phyloP scores from a whole-genome alignment of 2,329 filamentous ascomycete species.

The Salinomyces thailandicus region DNA sequence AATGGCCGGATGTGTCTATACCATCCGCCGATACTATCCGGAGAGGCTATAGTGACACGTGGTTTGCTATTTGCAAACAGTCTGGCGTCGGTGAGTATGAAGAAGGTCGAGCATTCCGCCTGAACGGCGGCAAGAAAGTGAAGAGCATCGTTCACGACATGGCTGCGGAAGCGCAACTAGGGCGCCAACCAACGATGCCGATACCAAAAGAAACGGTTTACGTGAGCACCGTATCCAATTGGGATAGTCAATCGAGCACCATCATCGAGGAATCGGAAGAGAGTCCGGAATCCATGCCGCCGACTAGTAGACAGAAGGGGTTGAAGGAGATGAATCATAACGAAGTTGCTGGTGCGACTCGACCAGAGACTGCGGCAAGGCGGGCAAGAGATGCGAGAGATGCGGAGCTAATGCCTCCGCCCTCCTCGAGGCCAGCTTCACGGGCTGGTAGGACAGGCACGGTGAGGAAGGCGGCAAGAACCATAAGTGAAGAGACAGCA shows the following conservation, averaged over 20 bases:
- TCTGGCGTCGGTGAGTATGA: constrained; percentile 41
- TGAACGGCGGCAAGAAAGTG: constrained; percentile 37
- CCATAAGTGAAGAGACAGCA: constrained; percentile 25
- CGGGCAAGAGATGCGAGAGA: constrained; percentile 11
- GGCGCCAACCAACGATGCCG: constrained; percentile 39
- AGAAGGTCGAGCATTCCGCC: constrained; percentile 36
- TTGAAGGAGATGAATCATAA: constrained; percentile 40
- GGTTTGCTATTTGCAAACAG: constrained; percentile 40
- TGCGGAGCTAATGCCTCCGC: constrained; percentile 26
- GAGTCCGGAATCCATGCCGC: too few relatives aligned
- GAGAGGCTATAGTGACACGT: constrained; percentile 41
- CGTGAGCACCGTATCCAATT: constrained; percentile 26
- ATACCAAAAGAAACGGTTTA: constrained; percentile 40
- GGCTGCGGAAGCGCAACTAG: constrained; percentile 38
- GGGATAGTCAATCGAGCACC: constrained; percentile 27
- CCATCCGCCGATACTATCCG: constrained; percentile 34
- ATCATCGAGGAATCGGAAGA: constrained; percentile 22
- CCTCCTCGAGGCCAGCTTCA: constrained; percentile 20
- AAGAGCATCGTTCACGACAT: constrained; percentile 41
- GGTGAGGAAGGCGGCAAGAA: constrained; percentile 20
- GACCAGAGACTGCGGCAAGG: constrained; percentile 9
- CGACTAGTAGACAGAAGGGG: constrained; percentile 25
- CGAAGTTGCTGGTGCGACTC: constrained; percentile 22
- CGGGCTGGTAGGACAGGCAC: constrained; percentile 17
- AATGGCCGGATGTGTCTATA: constrained; percentile 36